These are phyloP conservation scores for Odontarrhena argentea DNA, from an alignment of 345 rosid species.

Conservation along the genomic window DNA sequence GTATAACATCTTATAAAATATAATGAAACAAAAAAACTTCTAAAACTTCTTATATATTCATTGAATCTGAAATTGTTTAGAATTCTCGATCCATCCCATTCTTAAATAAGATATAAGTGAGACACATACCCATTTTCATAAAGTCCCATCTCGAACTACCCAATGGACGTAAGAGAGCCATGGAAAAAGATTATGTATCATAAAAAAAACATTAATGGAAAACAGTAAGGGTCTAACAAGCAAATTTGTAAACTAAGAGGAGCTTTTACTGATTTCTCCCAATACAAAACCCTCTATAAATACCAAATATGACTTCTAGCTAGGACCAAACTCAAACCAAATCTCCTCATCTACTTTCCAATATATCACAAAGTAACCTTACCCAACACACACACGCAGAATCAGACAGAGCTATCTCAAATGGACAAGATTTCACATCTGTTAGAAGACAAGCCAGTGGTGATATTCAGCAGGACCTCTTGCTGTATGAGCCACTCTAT, in stretches of 20 bases:
- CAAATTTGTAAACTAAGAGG: constrained; percentile 26
- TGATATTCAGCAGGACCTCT: constrained; percentile 69
- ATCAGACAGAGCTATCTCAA: neutral
- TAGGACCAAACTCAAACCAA: constrained; percentile 31
- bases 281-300: constrained; percentile 25
- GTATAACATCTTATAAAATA: no score
- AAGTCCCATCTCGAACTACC: no score
- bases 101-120: no score
- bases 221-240: neutral
- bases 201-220: neutral
- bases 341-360: constrained; percentile 1
- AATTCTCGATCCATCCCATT: no score
- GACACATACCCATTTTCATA: no score
- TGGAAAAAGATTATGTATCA: neutral
- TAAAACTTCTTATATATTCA: no score
- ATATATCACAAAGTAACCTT: constrained; percentile 11
- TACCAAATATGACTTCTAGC: constrained; percentile 20
- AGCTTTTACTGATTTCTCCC: neutral
- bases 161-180: neutral
- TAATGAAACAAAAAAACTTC: no score
- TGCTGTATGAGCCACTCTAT: constrained; percentile 69
- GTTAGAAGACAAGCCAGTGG: constrained; percentile 71
- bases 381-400: constrained; percentile 1
- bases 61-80: no score
- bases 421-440: constrained; percentile 59